phyloP scores from a whole-genome alignment of 1,284 basidiomycete genomes.

The Leccinum subrobustum region DNA sequence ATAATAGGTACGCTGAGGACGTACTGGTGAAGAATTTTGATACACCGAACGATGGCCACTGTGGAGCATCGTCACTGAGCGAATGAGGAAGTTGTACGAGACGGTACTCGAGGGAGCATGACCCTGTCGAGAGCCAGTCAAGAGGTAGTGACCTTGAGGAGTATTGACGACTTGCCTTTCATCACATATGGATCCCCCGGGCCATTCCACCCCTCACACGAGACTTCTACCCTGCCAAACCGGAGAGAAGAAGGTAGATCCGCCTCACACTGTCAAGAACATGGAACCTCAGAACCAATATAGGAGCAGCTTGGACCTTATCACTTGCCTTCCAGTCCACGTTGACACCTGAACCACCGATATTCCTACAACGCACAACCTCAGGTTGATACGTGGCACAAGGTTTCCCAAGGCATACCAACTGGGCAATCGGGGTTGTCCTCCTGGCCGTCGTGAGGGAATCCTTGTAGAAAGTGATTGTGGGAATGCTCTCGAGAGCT shows the following conservation, averaged over 20 bases:
- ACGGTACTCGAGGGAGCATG: constrained; percentile 80
- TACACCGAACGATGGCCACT: constrained; percentile 17
- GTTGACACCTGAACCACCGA: constrained; percentile 72
- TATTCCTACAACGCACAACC: constrained; percentile 80
- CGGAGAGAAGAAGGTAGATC: constrained; percentile 80
- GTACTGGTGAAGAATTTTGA: constrained; percentile 23
- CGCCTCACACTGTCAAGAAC: constrained; percentile 69
- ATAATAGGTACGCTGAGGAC: constrained; percentile 1
- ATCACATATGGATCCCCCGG: constrained; percentile 82
- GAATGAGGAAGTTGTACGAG: constrained; percentile 63
- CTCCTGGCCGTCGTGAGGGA: constrained; percentile 66
- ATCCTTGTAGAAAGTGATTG: constrained; percentile 80
- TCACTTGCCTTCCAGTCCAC: constrained; percentile 80
- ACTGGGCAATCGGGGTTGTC: constrained; percentile 69
- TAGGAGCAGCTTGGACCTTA: constrained; percentile 1
- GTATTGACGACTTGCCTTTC: constrained; percentile 56
- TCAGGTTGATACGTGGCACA: constrained; percentile 80
- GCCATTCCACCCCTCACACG: constrained; percentile 85
- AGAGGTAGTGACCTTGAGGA: not conserved
- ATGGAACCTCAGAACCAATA: constrained; percentile 15
- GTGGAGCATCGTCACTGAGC: constrained; percentile 37
- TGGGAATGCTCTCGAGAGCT: constrained; percentile 64
- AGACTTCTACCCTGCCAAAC: constrained; percentile 81
- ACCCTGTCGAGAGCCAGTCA: constrained; percentile 47
- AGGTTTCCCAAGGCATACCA: constrained; percentile 77